phyloP scores from a whole-genome alignment of 139 green algal species.

The Mychonastes homosphaera region DNA sequence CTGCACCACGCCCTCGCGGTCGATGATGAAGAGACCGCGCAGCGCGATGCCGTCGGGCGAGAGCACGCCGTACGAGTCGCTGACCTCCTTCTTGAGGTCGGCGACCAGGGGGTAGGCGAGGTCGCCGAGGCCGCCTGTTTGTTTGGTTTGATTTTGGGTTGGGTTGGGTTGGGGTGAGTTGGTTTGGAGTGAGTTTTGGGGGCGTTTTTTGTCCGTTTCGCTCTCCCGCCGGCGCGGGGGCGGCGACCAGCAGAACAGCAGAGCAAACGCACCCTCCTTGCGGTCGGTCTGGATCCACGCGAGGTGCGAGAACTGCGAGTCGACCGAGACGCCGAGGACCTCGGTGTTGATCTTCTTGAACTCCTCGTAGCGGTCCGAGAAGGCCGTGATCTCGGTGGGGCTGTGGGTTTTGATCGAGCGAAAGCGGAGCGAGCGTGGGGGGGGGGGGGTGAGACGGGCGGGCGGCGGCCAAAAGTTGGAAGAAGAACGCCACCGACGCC shows the following conservation, averaged over 20 bases:
- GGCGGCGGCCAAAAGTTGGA: not conserved
- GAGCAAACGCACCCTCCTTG: too few relatives aligned
- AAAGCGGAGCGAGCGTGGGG: conserved; percentile 36
- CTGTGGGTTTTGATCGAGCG: conserved; percentile 1
- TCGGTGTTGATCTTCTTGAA: conserved; percentile 83
- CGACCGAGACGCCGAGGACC: conserved; percentile 79
- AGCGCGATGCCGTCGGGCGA: conserved; percentile 59
- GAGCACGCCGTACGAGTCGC: conserved; percentile 77
- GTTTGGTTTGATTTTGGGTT: too few relatives aligned
- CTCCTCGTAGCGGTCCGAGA: conserved; percentile 86
- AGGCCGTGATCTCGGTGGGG: conserved; percentile 97
- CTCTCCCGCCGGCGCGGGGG: too few relatives aligned
- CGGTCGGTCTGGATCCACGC: conserved; percentile 94
- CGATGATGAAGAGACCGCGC: conserved; percentile 86
- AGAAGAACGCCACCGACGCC: not conserved
- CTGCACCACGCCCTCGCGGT: conserved; percentile 86
- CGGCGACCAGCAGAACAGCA: too few relatives aligned
- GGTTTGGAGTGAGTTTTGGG: too few relatives aligned
- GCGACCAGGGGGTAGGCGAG: conserved; percentile 93
- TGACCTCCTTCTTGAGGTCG: conserved; percentile 91
- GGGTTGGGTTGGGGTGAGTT: too few relatives aligned
- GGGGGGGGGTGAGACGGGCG: not conserved
- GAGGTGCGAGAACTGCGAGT: conserved; percentile 95
- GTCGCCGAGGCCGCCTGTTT: conserved; percentile 84
- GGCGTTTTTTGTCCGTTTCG: too few relatives aligned